Base-by-base conservation (phyloP, 1,284 basidiomycete genomes). In the Sporisorium scitamineum region DNA sequence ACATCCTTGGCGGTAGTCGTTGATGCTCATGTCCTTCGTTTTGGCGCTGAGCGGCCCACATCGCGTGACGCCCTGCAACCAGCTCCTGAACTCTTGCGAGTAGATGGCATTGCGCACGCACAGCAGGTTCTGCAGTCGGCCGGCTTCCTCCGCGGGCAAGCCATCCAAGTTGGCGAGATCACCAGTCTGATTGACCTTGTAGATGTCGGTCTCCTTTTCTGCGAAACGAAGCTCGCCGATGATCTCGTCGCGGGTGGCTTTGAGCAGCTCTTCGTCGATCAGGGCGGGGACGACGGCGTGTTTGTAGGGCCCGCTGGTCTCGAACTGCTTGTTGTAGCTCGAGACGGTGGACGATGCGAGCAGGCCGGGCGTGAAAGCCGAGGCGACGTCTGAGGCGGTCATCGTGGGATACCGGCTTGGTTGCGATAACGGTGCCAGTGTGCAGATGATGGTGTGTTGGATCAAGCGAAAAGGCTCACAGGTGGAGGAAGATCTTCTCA, bases 191-290 rank as follows among this genome's bases (percentile, higher is more conserved):
- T 96, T 93, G 80, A 99, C 93, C 90, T 95, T 96, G 90, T 98
- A 99, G 78, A 99, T 99, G 84, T 99, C 96, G 7, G 96, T 99
- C 88, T 98, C 94, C 88, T 97, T 99, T 87, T 95, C 92, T 8
- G 94, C 92, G 86, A 97, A 98, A 80, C 90, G 93, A 82, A 99
- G 90, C 79, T 97, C 91, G 47, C 89, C 88, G 75, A 94, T 88
- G 79, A 95, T 88, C 84, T 94, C 93, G 76, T 93, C 90, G 85
- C 92, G 92, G 58, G 93, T 93, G 32, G 89, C 88, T 70, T 87
- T 88, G 60, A 96, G 89, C 31, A 97, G 88, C 22, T 92, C 91
- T 79, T 96, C 92, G 81, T 92, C 90, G 87, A 98, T 92, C 27
- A 99, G 89, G 71, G 91, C 90, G 52, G 92, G 90, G 54, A 97